Conservation (phyloP, 2,329 filamentous ascomycete genomes). For the Orbilia ellipsospora region DNA sequence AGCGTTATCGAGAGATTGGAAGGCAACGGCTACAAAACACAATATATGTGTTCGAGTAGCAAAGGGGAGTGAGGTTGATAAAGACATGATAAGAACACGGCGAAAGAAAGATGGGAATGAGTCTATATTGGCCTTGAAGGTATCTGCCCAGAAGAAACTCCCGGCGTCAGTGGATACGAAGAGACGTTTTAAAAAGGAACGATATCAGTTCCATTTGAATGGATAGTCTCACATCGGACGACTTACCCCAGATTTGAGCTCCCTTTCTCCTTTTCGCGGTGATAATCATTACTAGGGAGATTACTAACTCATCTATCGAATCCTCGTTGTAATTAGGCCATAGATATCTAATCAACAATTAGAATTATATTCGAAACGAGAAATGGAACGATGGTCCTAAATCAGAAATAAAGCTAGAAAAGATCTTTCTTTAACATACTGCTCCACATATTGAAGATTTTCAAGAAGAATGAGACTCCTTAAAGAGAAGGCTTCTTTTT, state of each 20-base stretch:
- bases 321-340: constrained; percentile 94
- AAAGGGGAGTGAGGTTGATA: constrained; percentile 75
- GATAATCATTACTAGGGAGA: constrained; percentile 84
- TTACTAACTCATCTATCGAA: constrained; percentile 88
- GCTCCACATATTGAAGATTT: constrained; percentile 88
- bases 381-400: too few species aligned
- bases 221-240: background rate
- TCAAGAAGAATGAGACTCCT: constrained; percentile 84
- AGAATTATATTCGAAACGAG: background rate
- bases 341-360: constrained; percentile 73
- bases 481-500: constrained; percentile 81
- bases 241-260: constrained; percentile 84
- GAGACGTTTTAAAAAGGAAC: background rate
- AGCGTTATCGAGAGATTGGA: constrained; percentile 89
- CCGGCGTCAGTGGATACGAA: background rate
- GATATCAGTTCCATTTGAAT: background rate
- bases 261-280: constrained; percentile 90
- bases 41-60: constrained; percentile 83
- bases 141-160: constrained; percentile 64
- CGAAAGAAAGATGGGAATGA: constrained; percentile 92
- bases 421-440: constrained; percentile 64
- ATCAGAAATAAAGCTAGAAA: too few species aligned
- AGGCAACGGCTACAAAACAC: constrained; percentile 88
- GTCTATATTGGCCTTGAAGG: constrained; percentile 79
- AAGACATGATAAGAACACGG: constrained; percentile 85